A percentile compares a stretch with the other conserved stretches of the same genome.
Conservation (phyloP, 345 rosid genomes). For the Lepidium didymum region DNA sequence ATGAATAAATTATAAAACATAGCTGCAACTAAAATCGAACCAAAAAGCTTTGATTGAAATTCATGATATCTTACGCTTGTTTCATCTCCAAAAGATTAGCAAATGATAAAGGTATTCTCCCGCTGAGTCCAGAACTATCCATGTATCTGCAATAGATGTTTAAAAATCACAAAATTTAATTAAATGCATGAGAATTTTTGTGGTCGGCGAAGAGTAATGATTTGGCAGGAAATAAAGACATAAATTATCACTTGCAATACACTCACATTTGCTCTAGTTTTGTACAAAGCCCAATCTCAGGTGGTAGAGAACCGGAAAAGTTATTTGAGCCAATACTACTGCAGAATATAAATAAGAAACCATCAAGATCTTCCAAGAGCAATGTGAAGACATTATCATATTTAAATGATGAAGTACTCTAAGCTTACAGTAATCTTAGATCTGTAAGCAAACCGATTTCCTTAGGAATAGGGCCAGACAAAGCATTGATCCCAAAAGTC, state of each 20-base stretch:
- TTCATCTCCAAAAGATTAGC: slow-evolving; percentile 28
- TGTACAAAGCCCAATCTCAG: slow-evolving; percentile 47
- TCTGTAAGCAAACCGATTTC: slow-evolving; percentile 60
- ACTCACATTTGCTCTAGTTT: slow-evolving; percentile 54
- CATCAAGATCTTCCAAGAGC: neutral
- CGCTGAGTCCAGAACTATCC: slow-evolving; percentile 54
- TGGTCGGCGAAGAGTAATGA: neutral
- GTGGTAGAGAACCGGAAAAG: slow-evolving; percentile 63
- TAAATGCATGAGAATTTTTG: neutral
- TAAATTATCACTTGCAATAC: neutral
- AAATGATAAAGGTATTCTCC: slow-evolving; percentile 47
- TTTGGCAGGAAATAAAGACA: too few relatives aligned
- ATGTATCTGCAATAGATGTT: slow-evolving; percentile 33
- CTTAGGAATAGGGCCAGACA: slow-evolving; percentile 60
- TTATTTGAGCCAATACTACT: slow-evolving; percentile 48
- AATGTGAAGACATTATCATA: neutral
- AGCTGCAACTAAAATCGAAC: neutral
- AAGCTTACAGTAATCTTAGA: slow-evolving; percentile 42
- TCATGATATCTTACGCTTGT: slow-evolving; percentile 12
- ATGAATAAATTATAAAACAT: neutral
- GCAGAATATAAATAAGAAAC: neutral
- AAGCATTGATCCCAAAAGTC: slow-evolving; percentile 42
- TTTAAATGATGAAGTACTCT: neutral
- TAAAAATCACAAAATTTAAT: neutral
- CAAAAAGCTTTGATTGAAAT: neutral